Evolutionary conservation across 768 basidiomycete genomes (phyloP), one percentile per base, ranked within the genome.

Genomic region (Termitomyces sp.): DNA sequence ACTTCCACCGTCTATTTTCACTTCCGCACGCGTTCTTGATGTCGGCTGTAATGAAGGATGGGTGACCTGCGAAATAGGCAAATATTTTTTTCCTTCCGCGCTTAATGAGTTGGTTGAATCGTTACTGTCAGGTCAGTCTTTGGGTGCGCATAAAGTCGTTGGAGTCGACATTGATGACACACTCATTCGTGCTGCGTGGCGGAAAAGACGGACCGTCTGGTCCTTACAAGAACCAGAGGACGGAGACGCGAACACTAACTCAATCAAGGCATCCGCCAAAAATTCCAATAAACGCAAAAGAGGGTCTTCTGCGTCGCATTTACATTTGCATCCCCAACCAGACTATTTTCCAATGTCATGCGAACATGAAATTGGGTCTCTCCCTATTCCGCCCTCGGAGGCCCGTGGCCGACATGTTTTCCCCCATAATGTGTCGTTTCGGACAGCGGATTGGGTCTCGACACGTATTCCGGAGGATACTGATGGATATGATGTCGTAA

Each of bases 21-120:
- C 59, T 3, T 79, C 71, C 15, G 81, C 82, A 58, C 74, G 76
- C 49, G 87, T 95, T 3, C 78, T 96, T 12, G 93, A 96, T 70
- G 73, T 95, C 0, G 93, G 93, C 0, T 92, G 91, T 68, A 96
- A 95, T 69, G 87, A 91, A 66, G 93, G 93, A 8, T 84, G 81
- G 79, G 86, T 95, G 37, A 88, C 90, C 1, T 88, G 88, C 67
- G 91, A 95, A 69, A 84, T 95, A n/a, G 93, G 93, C 88, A 62
- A 50, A 76, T 49, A 2, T 37, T 34, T n/a, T 18, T 5, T 24
- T 13, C 27, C 31, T 34, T 16, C 4, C 8, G 8, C 1, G n/a
- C 9, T n/a, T 16, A 6, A 42, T 20, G 11, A 22, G 11, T 7
- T 15, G 13, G 37, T 45, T 52, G 37, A 51, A 51, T 37, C 37